These are phyloP conservation scores for Trypanosomatidae sp. DNA, from an alignment of 208 protist species.

Conservation along the genomic window DNA sequence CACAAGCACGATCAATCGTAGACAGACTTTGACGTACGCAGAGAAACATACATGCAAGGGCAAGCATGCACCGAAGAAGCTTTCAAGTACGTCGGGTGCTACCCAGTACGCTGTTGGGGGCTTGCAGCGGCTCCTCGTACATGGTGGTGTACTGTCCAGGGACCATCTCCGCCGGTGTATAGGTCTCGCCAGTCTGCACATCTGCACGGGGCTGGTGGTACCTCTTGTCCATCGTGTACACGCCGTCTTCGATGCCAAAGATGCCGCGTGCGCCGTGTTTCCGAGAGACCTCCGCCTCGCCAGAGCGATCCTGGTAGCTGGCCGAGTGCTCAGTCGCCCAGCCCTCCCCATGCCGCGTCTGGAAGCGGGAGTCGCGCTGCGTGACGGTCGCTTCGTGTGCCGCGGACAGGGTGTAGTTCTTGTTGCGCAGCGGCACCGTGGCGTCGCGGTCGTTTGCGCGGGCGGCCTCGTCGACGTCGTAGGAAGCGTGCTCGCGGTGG, in stretches of 20 bases:
- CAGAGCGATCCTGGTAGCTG: slow-evolving; percentile 62
- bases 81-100: slow-evolving; percentile 9
- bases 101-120: slow-evolving; percentile 46
- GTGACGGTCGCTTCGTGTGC: slow-evolving; percentile 53
- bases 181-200: slow-evolving; percentile 62
- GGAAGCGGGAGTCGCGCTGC: slow-evolving; percentile 36
- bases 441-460: slow-evolving; percentile 58
- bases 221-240: slow-evolving; percentile 82
- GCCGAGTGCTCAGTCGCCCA: slow-evolving; percentile 72
- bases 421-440: slow-evolving; percentile 67
- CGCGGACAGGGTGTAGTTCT: slow-evolving; percentile 58
- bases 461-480: slow-evolving; percentile 63
- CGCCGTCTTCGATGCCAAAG: slow-evolving; percentile 77
- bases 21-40: too few relatives aligned
- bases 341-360: slow-evolving; percentile 41
- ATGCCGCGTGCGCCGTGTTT: slow-evolving; percentile 54
- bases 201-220: slow-evolving; percentile 85
- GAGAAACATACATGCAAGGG: not conserved
- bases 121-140: slow-evolving; percentile 69
- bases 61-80: not conserved
- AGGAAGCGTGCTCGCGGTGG: slow-evolving; percentile 72
- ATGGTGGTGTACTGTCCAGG: slow-evolving; percentile 88
- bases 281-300: slow-evolving; percentile 62
- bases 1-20: too few relatives aligned
- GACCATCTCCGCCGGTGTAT: slow-evolving; percentile 79